Evolutionary conservation across 208 protist genomes (phyloP).

Genomic region (Leishmania amazonensis): DNA sequence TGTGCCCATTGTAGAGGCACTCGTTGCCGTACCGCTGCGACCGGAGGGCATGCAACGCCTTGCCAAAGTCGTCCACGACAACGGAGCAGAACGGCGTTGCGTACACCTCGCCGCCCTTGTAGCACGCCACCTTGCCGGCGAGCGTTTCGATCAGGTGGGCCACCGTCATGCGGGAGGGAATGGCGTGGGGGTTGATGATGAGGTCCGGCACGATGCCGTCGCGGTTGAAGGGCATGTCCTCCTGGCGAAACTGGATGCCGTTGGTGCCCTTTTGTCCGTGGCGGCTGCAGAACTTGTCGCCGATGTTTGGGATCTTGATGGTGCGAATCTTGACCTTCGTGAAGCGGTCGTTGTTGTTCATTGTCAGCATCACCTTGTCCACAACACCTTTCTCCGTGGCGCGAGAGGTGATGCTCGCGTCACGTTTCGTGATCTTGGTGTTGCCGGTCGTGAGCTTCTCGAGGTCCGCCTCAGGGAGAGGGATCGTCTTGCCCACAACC

Average conservation of each 20-base stretch:
- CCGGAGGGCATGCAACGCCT: slow-evolving; percentile 80
- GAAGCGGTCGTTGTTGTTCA: slow-evolving; percentile 89
- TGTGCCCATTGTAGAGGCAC: slow-evolving; percentile 94
- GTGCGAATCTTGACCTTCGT: slow-evolving; percentile 95
- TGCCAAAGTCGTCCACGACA: slow-evolving; percentile 94
- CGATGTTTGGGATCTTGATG: slow-evolving; percentile 97
- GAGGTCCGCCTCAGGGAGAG: slow-evolving; percentile 37
- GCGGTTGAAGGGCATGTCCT: slow-evolving; percentile 99
- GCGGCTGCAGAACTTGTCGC: slow-evolving; percentile 99
- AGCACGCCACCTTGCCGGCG: slow-evolving; percentile 88
- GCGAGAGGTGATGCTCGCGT: slow-evolving; percentile 83
- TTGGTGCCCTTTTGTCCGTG: slow-evolving; percentile 99
- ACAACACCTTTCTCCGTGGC: slow-evolving; percentile 92
- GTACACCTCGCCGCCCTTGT: slow-evolving; percentile 95
- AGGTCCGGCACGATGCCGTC: slow-evolving; percentile 98
- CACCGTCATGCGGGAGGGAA: slow-evolving; percentile 99
- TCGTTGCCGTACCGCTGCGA: slow-evolving; percentile 99
- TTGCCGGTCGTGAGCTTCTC: slow-evolving; percentile 72
- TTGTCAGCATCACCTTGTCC: slow-evolving; percentile 96
- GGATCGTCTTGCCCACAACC: slow-evolving; percentile 94
- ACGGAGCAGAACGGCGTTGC: slow-evolving; percentile 97
- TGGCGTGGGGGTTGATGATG: slow-evolving; percentile 99
- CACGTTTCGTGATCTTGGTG: slow-evolving; percentile 80
- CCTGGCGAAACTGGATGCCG: slow-evolving; percentile 97
- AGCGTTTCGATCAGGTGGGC: slow-evolving; percentile 98